Evolutionary conservation across 805 yeast species (phyloP).

Genomic region (Myxozyma sirexii): DNA sequence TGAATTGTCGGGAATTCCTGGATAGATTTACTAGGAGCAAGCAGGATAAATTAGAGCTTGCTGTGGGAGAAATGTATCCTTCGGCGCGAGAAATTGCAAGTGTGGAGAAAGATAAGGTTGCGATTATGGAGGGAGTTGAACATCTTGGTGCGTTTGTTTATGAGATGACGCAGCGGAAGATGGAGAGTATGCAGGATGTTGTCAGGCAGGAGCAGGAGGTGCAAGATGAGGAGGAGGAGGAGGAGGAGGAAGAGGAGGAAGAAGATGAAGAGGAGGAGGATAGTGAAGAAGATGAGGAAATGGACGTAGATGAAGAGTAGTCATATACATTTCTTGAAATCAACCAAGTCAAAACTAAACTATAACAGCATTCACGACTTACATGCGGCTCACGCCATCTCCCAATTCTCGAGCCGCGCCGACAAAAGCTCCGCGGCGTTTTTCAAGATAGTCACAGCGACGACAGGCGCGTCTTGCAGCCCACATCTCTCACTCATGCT

Average conservation of each 20-base stretch:
- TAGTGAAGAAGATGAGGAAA: not conserved
- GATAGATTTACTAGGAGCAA: conserved; percentile 9
- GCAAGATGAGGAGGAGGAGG: conserved; percentile 8
- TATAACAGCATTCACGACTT: too few relatives aligned
- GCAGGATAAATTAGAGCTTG: conserved; percentile 36
- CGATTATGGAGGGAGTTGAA: conserved; percentile 40
- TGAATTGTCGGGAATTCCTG: conserved; percentile 26
- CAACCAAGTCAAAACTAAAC: not conserved
- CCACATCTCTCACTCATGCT: too few relatives aligned
- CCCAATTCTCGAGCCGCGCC: not conserved
- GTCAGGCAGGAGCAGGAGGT: not conserved
- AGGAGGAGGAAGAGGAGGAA: conserved; percentile 1
- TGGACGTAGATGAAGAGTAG: conserved; percentile 9
- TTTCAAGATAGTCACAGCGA: too few relatives aligned
- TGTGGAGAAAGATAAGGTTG: conserved; percentile 22
- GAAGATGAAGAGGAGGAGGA: conserved; percentile 1
- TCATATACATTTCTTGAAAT: not conserved
- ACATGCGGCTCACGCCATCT: not conserved
- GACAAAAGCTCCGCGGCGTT: conserved; percentile 18
- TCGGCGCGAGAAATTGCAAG: conserved; percentile 16
- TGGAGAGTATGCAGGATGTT: conserved; percentile 19
- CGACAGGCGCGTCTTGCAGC: too few relatives aligned
- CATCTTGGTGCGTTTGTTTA: conserved; percentile 42
- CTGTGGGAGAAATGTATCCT: conserved; percentile 42
- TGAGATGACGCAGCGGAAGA: conserved; percentile 40